Percentiles rank a stretch among this genome's conserved stretches.
Conservation (phyloP, 2,329 filamentous ascomycete species). For the Simplicillium sp. region DNA sequence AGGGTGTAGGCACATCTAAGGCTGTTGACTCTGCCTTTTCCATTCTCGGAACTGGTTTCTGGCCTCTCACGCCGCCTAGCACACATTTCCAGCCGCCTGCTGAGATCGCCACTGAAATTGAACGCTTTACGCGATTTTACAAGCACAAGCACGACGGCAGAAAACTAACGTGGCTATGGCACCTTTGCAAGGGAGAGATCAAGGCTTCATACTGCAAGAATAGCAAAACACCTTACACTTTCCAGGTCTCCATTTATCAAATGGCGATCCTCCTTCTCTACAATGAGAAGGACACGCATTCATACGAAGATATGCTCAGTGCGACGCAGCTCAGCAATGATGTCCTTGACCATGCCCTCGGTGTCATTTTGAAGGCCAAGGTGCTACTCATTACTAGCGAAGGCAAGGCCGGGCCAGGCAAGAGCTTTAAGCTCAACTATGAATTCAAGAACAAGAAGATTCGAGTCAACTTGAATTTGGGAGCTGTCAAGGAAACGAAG, state of each 20-base stretch:
- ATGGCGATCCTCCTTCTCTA: slow-evolving; percentile 94
- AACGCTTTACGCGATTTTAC: slow-evolving; percentile 86
- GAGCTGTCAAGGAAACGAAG: slow-evolving; percentile 91
- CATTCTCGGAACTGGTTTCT: slow-evolving; percentile 92
- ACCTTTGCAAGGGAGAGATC: slow-evolving; percentile 94
- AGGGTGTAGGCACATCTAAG: slow-evolving; percentile 49
- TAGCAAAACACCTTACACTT: slow-evolving; percentile 86
- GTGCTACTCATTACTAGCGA: slow-evolving; percentile 62
- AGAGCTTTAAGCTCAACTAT: slow-evolving; percentile 77
- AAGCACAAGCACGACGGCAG: slow-evolving; percentile 93
- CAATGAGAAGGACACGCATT: slow-evolving; percentile 79
- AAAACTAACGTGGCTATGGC: slow-evolving; percentile 97
- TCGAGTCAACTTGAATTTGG: slow-evolving; percentile 90
- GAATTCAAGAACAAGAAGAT: slow-evolving; percentile 99
- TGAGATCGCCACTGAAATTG: slow-evolving; percentile 78
- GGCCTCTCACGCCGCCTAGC: slow-evolving; percentile 80
- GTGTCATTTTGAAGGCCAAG: slow-evolving; percentile 87
- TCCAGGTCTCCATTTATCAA: slow-evolving; percentile 96
- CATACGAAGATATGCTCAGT: slow-evolving; percentile 79
- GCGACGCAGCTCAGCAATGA: slow-evolving; percentile 74
- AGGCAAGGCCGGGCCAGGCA: slow-evolving; percentile 68
- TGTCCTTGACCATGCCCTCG: slow-evolving; percentile 75
- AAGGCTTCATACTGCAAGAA: slow-evolving; percentile 87
- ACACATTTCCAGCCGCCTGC: slow-evolving; percentile 83
- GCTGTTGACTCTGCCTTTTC: slow-evolving; percentile 80